Base-by-base conservation (phyloP, 176 grass and related monocot genomes). In the Triticum turgidum region DNA sequence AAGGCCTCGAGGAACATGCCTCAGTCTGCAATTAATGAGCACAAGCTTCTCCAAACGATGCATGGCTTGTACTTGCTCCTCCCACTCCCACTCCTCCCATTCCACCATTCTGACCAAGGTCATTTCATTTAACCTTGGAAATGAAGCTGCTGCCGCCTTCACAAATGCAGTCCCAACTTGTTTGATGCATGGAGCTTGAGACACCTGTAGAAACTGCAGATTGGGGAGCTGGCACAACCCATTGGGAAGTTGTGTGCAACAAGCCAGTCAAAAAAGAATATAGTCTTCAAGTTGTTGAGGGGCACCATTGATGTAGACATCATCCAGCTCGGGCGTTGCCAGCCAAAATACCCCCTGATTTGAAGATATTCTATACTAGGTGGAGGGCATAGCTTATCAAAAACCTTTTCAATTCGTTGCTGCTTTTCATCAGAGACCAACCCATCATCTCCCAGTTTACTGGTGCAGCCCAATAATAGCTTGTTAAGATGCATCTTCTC, bases 61-160 rank as follows among this genome's bases (percentile, higher is more conserved):
- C 41, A 86, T 24, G 12, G 65, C 76, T 62, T 80, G 11, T 6
- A 66, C 20, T 2, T 4, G 15, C 18, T 59, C 54, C 6, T 21
- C 54, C 54, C 54, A 59, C 1, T 58, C 52, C 52, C 52, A 58
- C 52, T 58, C 52, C 52, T 58, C 52, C 52, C 52, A 58, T 20
- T 7, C 15, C 5, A 58, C 1, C 52, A 58, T 58, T 0, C 0
- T 1, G 0, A 0, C 0, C 5, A 58, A 58, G 0, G 0, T 20
- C 17, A 58, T 0, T 4, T 7, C 0, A 0, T 7, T 20, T 20
- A 58, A 58, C 5, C 17, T 58, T 1, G 17, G 17, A 30, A 58
- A 58, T 7, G 52, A 1, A 2, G 4, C 5, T 20, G 1, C 1
- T 6, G 17, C 5, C 5, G 17, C 17, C 17, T 58, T 5, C 52